Evolutionary conservation across 257 asterid species (phyloP), one percentile per base, ranked within the genome.

Genomic region (Echium plantagineum): DNA sequence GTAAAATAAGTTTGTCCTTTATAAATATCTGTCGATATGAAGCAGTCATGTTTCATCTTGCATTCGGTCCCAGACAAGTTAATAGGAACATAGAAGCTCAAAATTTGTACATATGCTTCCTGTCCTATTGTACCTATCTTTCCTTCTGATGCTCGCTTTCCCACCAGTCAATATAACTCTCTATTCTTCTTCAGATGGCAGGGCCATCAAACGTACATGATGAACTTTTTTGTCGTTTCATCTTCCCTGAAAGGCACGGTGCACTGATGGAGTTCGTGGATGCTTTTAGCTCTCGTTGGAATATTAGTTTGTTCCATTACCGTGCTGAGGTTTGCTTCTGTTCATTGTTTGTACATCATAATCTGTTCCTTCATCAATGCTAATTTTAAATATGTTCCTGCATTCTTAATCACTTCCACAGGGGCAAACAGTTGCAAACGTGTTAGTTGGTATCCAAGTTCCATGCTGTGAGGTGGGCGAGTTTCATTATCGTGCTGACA

Each of bases 361-460:
- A 5, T 21, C 2, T 55, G 15, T 55, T 21, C 6, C 51, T 59
- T 38, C 15, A 52, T 30, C 52, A 59, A 60, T 60, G 21, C 20
- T 7, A 21, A 47, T 55, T 31, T 57, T 55, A 18, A 21, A 15
- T 52, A 28, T 16, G 0, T 16, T 21, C 24, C 26, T 21, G 21
- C 18, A 7, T 18, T 61, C 18, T 66, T 19, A 20, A 54, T 35
- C 31, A 58, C 63, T 38, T 10, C 21, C 21, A 48, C 15, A 91
- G 98, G 98, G 98, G 54, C 96, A 80, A 65, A 77, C 89, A 6
- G 97, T 95, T 21, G 98, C 98, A 63, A 91, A 89, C 67, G 95
- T 91, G 77, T 66, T 91, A 64, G 96, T 91, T 38, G 96, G 95
- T 26, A 88, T 91, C 74, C 98, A 88, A 81, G 90, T 91, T 59